These are phyloP conservation scores for Cyclocybe aegerita DNA, from an alignment of 768 basidiomycete genomes.

Conservation along the genomic window DNA sequence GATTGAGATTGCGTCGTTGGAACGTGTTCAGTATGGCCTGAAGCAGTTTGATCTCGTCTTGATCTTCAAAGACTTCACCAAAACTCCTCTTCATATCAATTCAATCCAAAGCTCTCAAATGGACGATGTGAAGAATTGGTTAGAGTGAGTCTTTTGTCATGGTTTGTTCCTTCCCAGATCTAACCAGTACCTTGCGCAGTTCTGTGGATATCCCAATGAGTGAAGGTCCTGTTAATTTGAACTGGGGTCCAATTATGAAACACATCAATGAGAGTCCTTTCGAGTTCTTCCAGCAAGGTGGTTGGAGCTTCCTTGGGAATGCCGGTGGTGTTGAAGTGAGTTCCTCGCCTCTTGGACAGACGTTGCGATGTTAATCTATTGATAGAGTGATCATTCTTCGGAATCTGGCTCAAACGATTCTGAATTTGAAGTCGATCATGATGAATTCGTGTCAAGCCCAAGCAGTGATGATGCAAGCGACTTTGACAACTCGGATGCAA, in stretches of 20 bases:
- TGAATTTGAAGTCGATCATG: conserved; percentile 56
- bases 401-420: conserved; percentile 46
- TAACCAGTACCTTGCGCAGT: conserved; percentile 39
- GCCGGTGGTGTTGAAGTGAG: conserved; percentile 67
- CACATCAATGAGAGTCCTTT: conserved; percentile 95
- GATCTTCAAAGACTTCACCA: conserved; percentile 95
- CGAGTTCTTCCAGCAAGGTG: conserved; percentile 95
- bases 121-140: conserved; percentile 99
- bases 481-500: conserved; percentile 65
- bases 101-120: conserved; percentile 88
- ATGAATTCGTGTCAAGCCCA: conserved; percentile 52
- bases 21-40: conserved; percentile 93
- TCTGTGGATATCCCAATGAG: conserved; percentile 96
- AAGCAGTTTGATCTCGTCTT: conserved; percentile 98
- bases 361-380: background rate
- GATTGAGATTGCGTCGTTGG: conserved; percentile 95
- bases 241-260: conserved; percentile 99
- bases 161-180: background rate
- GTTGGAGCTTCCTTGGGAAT: conserved; percentile 89
- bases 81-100: conserved; percentile 91
- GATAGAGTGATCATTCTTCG: conserved; percentile 41
- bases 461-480: conserved; percentile 64
- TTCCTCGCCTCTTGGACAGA: conserved; percentile 5
- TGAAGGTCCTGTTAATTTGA: conserved; percentile 95
- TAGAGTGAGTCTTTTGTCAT: conserved; percentile 66